Conservation (phyloP, 179 eudicot species). For the Carnegiea gigantea region DNA sequence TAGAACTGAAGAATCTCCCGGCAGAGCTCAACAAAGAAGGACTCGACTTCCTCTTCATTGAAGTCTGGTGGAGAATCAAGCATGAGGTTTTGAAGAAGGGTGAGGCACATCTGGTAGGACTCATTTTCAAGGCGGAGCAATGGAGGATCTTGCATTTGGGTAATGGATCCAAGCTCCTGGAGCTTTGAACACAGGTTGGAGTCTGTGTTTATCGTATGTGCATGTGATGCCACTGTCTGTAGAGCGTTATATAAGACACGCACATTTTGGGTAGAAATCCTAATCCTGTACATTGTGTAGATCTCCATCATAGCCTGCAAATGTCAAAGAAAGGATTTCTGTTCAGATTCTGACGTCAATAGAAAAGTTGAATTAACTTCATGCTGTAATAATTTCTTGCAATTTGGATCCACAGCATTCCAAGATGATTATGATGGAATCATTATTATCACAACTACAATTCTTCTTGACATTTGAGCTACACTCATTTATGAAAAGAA, state of each 20-base stretch:
- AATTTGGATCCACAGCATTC: neutral
- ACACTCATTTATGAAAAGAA: neutral
- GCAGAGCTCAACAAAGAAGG: constrained; percentile 69
- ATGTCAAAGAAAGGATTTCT: constrained; percentile 6
- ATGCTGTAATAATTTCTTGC: neutral
- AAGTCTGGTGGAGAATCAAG: constrained; percentile 54
- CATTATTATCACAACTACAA: neutral
- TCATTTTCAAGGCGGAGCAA: constrained; percentile 89
- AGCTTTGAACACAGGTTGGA: constrained; percentile 63
- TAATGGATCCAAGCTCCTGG: constrained; percentile 64
- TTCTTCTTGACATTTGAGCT: too few species aligned
- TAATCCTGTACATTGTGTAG: constrained; percentile 64
- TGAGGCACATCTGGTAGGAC: constrained; percentile 87
- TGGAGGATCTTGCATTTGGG: constrained; percentile 98
- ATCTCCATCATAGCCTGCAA: constrained; percentile 89
- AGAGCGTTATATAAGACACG: constrained; percentile 56
- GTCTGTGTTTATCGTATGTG: constrained; percentile 79
- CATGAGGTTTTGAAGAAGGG: constrained; percentile 77
- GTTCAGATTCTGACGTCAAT: neutral
- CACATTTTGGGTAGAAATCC: constrained; percentile 56
- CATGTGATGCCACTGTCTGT: constrained; percentile 70
- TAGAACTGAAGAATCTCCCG: constrained; percentile 73
- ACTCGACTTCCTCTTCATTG: constrained; percentile 62
- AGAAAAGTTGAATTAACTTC: neutral
- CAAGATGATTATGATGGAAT: neutral